These are phyloP conservation scores for Avena sativa DNA, from an alignment of 176 grass and related monocot genomes.

Conservation along the genomic window DNA sequence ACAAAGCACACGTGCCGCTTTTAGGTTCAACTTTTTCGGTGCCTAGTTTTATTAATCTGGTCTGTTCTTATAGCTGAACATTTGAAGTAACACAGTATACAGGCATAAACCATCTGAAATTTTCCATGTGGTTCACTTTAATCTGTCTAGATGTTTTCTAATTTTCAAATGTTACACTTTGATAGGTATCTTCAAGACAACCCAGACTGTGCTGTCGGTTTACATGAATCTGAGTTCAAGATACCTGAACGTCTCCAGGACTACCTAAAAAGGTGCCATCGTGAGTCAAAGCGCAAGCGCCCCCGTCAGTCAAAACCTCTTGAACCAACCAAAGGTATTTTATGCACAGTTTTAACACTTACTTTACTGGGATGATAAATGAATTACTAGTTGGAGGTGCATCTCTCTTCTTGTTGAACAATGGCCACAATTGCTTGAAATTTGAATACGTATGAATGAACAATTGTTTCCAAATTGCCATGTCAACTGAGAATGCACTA, in stretches of 20 bases:
- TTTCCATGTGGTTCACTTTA: conserved; percentile 22
- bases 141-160: conserved; percentile 6
- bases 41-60: conserved; percentile 5
- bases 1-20: not conserved
- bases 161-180: conserved; percentile 14
- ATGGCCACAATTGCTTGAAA: not conserved
- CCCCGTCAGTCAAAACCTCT: conserved; percentile 14
- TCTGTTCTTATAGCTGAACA: not conserved
- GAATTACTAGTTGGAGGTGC: not conserved
- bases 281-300: conserved; percentile 1
- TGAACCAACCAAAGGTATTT: conserved; percentile 28
- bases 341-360: not conserved
- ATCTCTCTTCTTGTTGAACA: not conserved
- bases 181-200: conserved; percentile 55
- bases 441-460: not conserved
- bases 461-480: not conserved
- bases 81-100: conserved; percentile 22
- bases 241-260: conserved; percentile 48
- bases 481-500: not conserved
- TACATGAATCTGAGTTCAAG: conserved; percentile 48
- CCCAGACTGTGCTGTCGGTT: conserved; percentile 16
- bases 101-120: conserved; percentile 10
- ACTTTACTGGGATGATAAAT: conserved; percentile 11
- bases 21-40: not conserved
- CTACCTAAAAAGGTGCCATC: conserved; percentile 41